These are phyloP conservation scores for Perkinsela sp. DNA, from an alignment of 208 protist genomes.

Conservation along the genomic window DNA sequence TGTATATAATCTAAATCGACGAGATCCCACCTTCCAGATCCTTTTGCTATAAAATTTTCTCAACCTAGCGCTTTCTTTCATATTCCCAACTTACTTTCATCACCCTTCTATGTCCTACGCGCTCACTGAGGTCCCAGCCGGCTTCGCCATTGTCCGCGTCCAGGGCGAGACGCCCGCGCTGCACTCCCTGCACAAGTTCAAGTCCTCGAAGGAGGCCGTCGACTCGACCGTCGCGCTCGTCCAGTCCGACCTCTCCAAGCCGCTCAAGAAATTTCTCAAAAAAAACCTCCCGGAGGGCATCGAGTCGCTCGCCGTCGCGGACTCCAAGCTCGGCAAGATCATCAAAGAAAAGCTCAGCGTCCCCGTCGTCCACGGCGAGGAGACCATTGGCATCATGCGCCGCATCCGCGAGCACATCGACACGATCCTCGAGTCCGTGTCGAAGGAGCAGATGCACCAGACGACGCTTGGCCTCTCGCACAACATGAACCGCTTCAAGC, in stretches of 20 bases:
- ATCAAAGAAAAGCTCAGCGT: slow-evolving; percentile 89
- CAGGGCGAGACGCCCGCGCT: slow-evolving; percentile 66
- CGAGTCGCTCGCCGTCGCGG: slow-evolving; percentile 73
- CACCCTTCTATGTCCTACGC: slow-evolving; percentile 92
- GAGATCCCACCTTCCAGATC: too few species aligned
- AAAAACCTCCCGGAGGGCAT: slow-evolving; percentile 72
- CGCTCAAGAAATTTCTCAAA: slow-evolving; percentile 90
- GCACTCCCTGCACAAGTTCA: slow-evolving; percentile 68
- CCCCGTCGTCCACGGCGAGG: slow-evolving; percentile 54
- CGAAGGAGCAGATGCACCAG: slow-evolving; percentile 59
- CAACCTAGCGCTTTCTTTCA: too few species aligned
- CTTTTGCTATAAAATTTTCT: too few species aligned
- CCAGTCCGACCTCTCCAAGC: slow-evolving; percentile 79
- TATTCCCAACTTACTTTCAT: too few species aligned
- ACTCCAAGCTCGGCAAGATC: slow-evolving; percentile 72
- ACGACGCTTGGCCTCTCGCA: slow-evolving; percentile 93
- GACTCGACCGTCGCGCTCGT: slow-evolving; percentile 79
- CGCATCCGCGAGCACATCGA: slow-evolving; percentile 74
- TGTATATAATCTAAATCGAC: too few species aligned
- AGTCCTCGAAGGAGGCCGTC: slow-evolving; percentile 83
- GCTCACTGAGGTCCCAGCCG: slow-evolving; percentile 89
- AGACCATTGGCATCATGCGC: slow-evolving; percentile 71
- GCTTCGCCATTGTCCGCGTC: slow-evolving; percentile 92
- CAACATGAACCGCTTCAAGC: slow-evolving; percentile 90
- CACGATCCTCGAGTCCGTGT: slow-evolving; percentile 47